These are phyloP conservation scores for Phytophthora vignae DNA, from an alignment of 352 stramenopile species.

Conservation along the genomic window DNA sequence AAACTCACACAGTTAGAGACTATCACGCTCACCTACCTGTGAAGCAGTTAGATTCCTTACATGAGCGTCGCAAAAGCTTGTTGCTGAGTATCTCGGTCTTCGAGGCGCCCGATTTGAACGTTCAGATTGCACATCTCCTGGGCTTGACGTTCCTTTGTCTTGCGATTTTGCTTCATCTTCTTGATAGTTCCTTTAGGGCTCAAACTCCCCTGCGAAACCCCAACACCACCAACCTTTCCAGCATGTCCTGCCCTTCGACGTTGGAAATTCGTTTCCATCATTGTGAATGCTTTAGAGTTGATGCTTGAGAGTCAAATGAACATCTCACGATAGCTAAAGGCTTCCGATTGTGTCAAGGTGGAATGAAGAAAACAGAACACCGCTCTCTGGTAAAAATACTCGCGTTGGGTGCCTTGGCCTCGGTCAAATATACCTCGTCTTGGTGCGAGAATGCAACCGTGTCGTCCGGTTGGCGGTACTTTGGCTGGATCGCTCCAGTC, in stretches of 20 bases:
- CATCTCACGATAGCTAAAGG: too few relatives aligned
- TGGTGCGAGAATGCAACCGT: neutral
- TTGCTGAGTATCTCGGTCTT: slow-evolving; percentile 76
- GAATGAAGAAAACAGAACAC: too few relatives aligned
- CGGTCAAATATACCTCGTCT: neutral
- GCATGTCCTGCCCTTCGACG: slow-evolving; percentile 5
- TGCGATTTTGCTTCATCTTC: slow-evolving; percentile 54
- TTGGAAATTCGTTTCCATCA: slow-evolving; percentile 37
- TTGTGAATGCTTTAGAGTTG: neutral
- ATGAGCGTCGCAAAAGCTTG: slow-evolving; percentile 60
- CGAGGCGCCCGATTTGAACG: slow-evolving; percentile 58
- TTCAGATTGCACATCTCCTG: slow-evolving; percentile 53
- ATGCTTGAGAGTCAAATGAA: neutral
- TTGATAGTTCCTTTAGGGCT: slow-evolving; percentile 48
- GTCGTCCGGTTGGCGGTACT: neutral
- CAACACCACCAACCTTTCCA: slow-evolving; percentile 11
- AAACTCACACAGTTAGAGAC: neutral
- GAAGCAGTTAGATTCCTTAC: slow-evolving; percentile 28
- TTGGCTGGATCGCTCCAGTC: neutral
- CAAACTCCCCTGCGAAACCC: slow-evolving; percentile 7
- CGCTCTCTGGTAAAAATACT: neutral
- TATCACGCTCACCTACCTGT: neutral
- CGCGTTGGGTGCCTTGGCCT: neutral
- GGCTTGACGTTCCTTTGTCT: slow-evolving; percentile 48
- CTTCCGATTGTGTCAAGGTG: too few relatives aligned